These are phyloP conservation scores for Galerina marginata DNA, from an alignment of 768 basidiomycete genomes.

Conservation along the genomic window DNA sequence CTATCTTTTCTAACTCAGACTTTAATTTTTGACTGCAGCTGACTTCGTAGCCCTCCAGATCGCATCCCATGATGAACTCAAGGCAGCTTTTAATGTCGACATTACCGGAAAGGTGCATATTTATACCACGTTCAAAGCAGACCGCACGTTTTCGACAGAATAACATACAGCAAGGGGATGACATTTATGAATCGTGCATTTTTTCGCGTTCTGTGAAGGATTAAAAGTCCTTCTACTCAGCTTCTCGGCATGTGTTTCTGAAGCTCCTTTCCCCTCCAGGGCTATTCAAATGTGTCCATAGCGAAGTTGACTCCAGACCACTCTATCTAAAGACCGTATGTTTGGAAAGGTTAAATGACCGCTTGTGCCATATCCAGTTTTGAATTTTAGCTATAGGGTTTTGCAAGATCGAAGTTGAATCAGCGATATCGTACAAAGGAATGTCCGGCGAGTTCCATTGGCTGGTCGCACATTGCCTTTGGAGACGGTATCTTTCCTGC, in stretches of 20 bases:
- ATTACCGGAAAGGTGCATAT: constrained; percentile 20
- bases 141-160: constrained; percentile 8
- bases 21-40: constrained; percentile 23
- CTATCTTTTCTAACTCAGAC: constrained; percentile 30
- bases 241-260: neutral
- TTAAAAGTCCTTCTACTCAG: neutral
- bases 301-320: constrained; percentile 2
- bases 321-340: constrained; percentile 8
- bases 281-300: neutral
- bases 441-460: constrained; percentile 22
- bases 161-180: constrained; percentile 1
- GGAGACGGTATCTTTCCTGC: constrained; percentile 21
- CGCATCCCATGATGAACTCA: constrained; percentile 19
- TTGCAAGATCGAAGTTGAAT: constrained; percentile 24
- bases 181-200: constrained; percentile 3
- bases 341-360: constrained; percentile 27
- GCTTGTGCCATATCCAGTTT: constrained; percentile 27
- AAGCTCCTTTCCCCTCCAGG: constrained; percentile 3
- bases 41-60: constrained; percentile 23
- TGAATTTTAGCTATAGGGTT: constrained; percentile 35
- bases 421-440: constrained; percentile 13
- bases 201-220: constrained; percentile 1
- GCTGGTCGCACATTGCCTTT: constrained; percentile 9
- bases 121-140: constrained; percentile 8
- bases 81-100: constrained; percentile 12